phyloP scores from a whole-genome alignment of 1,139 yeast species.

The Yamadazyma epiphylla region DNA sequence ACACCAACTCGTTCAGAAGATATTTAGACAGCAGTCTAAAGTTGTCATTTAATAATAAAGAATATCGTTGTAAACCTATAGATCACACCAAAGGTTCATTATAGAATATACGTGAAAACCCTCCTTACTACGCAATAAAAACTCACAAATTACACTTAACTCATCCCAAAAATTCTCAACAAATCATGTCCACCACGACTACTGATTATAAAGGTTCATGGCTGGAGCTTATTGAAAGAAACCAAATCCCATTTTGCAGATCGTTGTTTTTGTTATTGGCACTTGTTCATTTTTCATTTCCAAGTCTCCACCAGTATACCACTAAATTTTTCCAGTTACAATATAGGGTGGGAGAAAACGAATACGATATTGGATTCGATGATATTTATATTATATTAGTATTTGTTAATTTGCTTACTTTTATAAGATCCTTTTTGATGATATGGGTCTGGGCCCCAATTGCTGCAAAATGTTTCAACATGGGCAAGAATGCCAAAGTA shows the following conservation, averaged over 20 bases:
- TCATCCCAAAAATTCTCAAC: too few species aligned
- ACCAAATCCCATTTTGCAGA: slow-evolving; percentile 36
- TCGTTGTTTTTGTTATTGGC: slow-evolving; percentile 26
- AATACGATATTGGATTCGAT: slow-evolving; percentile 52
- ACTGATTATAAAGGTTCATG: slow-evolving; percentile 19
- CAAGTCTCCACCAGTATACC: slow-evolving; percentile 22
- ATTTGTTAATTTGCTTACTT: slow-evolving; percentile 55
- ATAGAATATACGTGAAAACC: too few species aligned
- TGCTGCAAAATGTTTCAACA: slow-evolving; percentile 44
- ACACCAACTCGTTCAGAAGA: background rate
- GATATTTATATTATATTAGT: slow-evolving; percentile 55
- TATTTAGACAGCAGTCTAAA: too few species aligned
- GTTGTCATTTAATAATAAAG: too few species aligned
- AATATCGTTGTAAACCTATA: too few species aligned
- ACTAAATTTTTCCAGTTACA: slow-evolving; percentile 49
- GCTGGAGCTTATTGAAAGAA: slow-evolving; percentile 32
- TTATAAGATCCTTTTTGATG: slow-evolving; percentile 60
- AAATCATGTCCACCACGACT: too few species aligned
- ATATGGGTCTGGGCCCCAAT: slow-evolving; percentile 55
- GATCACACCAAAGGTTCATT: too few species aligned
- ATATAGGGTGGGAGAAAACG: slow-evolving; percentile 27
- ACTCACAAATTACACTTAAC: too few species aligned
- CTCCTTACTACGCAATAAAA: too few species aligned
- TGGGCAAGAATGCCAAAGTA: slow-evolving; percentile 50
- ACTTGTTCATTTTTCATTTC: slow-evolving; percentile 19